Conservation (phyloP, 768 basidiomycete species). For the Pisolithus albus region DNA sequence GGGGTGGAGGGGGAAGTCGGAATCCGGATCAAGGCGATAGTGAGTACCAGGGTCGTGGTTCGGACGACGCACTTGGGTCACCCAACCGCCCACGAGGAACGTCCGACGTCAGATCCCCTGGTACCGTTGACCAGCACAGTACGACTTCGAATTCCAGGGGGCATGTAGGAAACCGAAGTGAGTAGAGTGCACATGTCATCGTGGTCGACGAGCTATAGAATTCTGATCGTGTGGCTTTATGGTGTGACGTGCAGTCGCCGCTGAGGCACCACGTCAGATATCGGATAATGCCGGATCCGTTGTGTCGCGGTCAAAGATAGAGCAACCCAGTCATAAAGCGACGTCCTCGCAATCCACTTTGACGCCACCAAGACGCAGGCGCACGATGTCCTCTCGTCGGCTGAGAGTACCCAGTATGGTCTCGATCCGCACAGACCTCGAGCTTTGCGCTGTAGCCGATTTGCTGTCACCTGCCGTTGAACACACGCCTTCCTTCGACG, state of each 20-base stretch:
- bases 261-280: conserved; percentile 12
- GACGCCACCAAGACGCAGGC: conserved; percentile 12
- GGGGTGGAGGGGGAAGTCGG: conserved; percentile 33
- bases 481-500: conserved; percentile 15
- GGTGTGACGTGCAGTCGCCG: conserved; percentile 15
- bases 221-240: conserved; percentile 18
- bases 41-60: conserved; percentile 28
- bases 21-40: conserved; percentile 32
- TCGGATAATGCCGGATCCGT: conserved; percentile 5
- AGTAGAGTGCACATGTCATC: conserved; percentile 18
- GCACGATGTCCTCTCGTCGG: conserved; percentile 20
- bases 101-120: conserved; percentile 50
- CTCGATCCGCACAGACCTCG: conserved; percentile 42
- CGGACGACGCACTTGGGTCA: conserved; percentile 28
- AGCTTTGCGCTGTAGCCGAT: conserved; percentile 46
- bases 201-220: conserved; percentile 18
- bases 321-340: conserved; percentile 15
- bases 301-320: conserved; percentile 10
- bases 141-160: conserved; percentile 13
- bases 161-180: conserved; percentile 19
- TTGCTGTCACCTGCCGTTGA: conserved; percentile 34
- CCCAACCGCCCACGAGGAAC: conserved; percentile 53
- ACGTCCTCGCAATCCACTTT: conserved; percentile 21
- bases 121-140: conserved; percentile 23
- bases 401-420: conserved; percentile 35